Conservation (phyloP, 2,329 filamentous ascomycete genomes). For the Cordyceps farinosa region DNA sequence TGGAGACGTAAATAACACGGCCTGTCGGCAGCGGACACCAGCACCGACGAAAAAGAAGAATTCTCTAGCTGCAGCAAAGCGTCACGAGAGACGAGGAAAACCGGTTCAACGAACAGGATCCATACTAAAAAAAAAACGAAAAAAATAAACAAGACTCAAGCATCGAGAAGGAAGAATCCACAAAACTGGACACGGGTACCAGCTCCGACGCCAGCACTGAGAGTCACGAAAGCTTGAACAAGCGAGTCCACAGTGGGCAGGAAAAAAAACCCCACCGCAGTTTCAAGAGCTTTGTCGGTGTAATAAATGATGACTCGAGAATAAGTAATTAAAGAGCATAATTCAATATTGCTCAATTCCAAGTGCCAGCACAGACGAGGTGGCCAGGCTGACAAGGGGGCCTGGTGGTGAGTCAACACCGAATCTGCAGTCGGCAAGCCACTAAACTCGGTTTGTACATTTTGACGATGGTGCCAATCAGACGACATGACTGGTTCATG, state of each 20-base stretch:
- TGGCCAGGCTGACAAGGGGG: neutral
- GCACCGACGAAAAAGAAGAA: neutral
- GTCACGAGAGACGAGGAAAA: neutral
- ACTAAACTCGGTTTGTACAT: neutral
- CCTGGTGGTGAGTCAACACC: conserved; percentile 2
- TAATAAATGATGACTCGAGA: neutral
- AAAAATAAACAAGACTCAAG: neutral
- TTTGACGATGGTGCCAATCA: neutral
- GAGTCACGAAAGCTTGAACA: neutral
- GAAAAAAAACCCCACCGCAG: neutral
- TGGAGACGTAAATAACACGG: too few relatives aligned
- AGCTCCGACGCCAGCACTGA: conserved; percentile 1
- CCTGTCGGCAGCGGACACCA: too few relatives aligned
- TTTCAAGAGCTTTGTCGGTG: neutral
- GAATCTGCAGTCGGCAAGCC: neutral
- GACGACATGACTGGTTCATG: conserved; percentile 1
- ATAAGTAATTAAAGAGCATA: neutral
- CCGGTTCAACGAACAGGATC: neutral
- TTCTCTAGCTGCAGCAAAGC: conserved; percentile 1
- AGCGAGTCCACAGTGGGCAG: neutral
- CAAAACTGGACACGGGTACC: conserved; percentile 16
- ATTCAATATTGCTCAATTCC: neutral
- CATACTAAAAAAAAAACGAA: neutral
- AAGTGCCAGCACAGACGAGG: neutral
- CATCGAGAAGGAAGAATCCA: neutral